These are phyloP conservation scores for Penicillium cinerascens DNA, from an alignment of 495 filamentous ascomycete species.

Conservation along the genomic window DNA sequence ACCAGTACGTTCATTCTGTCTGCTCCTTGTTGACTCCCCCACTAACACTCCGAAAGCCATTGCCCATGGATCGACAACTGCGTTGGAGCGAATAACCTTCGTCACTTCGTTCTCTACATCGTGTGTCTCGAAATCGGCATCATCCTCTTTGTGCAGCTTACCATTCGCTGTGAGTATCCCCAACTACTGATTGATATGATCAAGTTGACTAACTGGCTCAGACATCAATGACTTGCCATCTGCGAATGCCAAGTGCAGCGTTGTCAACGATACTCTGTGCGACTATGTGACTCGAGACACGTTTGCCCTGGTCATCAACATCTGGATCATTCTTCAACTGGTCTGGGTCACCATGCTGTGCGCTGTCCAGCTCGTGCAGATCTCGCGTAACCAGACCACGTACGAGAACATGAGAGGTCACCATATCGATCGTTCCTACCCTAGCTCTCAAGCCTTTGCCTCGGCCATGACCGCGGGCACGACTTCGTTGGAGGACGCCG, in stretches of 20 bases:
- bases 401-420: constrained; percentile 90
- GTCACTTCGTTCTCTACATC: constrained; percentile 91
- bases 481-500: constrained; percentile 63
- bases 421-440: constrained; percentile 46
- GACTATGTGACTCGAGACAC: constrained; percentile 70
- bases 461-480: constrained; percentile 75
- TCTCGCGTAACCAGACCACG: constrained; percentile 88
- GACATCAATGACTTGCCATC: constrained; percentile 55
- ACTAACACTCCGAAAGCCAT: constrained; percentile 64
- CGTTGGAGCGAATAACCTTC: constrained; percentile 87
- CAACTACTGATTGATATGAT: not conserved
- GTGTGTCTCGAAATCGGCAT: constrained; percentile 73
- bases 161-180: constrained; percentile 49
- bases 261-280: constrained; percentile 74
- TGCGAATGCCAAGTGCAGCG: constrained; percentile 57
- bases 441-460: constrained; percentile 63
- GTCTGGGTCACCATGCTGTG: constrained; percentile 96
- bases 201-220: constrained; percentile 25
- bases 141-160: constrained; percentile 54
- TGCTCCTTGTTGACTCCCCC: not conserved
- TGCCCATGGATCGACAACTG: constrained; percentile 99
- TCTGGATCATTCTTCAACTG: constrained; percentile 80
- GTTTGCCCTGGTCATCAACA: constrained; percentile 71
- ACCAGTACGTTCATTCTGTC: constrained; percentile 68
- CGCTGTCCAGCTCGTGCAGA: constrained; percentile 84